These are phyloP conservation scores for Cyclotella cryptica DNA, from an alignment of 108 stramenopile genomes.

Conservation along the genomic window DNA sequence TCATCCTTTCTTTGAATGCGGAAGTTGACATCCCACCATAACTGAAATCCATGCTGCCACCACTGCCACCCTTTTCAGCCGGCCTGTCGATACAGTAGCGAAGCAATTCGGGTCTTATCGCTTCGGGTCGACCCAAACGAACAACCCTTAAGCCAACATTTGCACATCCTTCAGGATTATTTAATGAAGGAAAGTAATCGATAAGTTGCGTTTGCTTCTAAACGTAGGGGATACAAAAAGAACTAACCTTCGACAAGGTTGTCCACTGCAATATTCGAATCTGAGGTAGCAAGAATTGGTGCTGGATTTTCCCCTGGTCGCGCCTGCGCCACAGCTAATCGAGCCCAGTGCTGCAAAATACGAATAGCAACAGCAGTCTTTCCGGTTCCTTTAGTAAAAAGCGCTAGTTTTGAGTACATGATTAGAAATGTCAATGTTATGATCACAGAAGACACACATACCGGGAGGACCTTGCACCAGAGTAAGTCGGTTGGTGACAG, in stretches of 20 bases:
- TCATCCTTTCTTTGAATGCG: slow-evolving; percentile 84
- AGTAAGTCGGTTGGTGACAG: slow-evolving; percentile 86
- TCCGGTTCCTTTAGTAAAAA: slow-evolving; percentile 35
- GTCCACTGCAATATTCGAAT: slow-evolving; percentile 98
- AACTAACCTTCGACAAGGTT: slow-evolving; percentile 88
- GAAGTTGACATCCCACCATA: slow-evolving; percentile 55
- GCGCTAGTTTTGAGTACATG: neutral
- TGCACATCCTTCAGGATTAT: slow-evolving; percentile 67
- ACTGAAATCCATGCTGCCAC: slow-evolving; percentile 33
- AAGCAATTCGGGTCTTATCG: slow-evolving; percentile 90
- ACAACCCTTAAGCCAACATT: slow-evolving; percentile 89
- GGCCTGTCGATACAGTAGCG: slow-evolving; percentile 90
- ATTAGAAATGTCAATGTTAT: neutral
- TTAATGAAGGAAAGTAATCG: neutral
- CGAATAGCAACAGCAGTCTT: slow-evolving; percentile 93
- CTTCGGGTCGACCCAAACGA: slow-evolving; percentile 93
- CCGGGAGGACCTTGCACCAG: slow-evolving; percentile 90
- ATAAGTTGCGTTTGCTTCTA: neutral
- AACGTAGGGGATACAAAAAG: neutral
- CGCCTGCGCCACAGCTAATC: slow-evolving; percentile 62
- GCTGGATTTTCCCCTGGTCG: slow-evolving; percentile 64
- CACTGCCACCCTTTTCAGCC: slow-evolving; percentile 56
- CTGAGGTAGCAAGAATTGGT: slow-evolving; percentile 89
- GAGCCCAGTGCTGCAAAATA: slow-evolving; percentile 91
- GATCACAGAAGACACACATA: neutral